Evolutionary conservation across 768 basidiomycete species (phyloP).

Genomic region (Podaxis mareebaensis): DNA sequence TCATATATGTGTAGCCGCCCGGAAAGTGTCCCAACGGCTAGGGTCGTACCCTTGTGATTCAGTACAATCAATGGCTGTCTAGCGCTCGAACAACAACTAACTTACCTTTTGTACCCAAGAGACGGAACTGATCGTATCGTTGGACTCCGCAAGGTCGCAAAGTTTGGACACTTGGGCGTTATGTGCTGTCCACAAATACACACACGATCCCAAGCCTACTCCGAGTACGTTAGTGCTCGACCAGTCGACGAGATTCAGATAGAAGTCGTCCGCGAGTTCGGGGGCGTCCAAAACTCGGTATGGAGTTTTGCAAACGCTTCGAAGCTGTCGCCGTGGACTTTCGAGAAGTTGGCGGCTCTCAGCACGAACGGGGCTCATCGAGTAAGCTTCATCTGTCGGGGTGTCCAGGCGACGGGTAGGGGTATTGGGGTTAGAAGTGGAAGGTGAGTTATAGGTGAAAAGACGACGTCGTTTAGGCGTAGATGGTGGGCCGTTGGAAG

Average conservation of each 20-base stretch:
- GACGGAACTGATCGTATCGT: constrained; percentile 82
- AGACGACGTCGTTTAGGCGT: constrained; percentile 62
- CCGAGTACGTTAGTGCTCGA: constrained; percentile 92
- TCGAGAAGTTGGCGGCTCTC: constrained; percentile 82
- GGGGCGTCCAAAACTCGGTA: constrained; percentile 97
- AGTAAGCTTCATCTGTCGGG: constrained; percentile 86
- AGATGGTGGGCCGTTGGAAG: constrained; percentile 42
- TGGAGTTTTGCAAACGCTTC: constrained; percentile 90
- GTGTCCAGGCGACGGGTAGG: constrained; percentile 72
- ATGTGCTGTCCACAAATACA: constrained; percentile 97
- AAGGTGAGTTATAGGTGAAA: constrained; percentile 68
- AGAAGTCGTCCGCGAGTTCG: constrained; percentile 97
- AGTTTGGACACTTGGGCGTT: constrained; percentile 91
- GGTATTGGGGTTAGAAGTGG: constrained; percentile 54
- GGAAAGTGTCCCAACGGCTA: constrained; percentile 91
- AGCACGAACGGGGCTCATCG: constrained; percentile 85
- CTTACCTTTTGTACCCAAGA: constrained; percentile 84
- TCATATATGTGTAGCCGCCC: constrained; percentile 95
- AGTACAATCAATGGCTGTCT: neutral
- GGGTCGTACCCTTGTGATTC: constrained; percentile 63
- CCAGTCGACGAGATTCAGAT: constrained; percentile 98
- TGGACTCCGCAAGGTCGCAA: constrained; percentile 71
- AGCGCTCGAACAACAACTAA: neutral
- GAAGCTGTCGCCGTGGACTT: constrained; percentile 77
- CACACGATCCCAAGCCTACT: constrained; percentile 88